phyloP scores from a whole-genome alignment of 768 basidiomycete genomes.

The Neoboletus brunneissimus region DNA sequence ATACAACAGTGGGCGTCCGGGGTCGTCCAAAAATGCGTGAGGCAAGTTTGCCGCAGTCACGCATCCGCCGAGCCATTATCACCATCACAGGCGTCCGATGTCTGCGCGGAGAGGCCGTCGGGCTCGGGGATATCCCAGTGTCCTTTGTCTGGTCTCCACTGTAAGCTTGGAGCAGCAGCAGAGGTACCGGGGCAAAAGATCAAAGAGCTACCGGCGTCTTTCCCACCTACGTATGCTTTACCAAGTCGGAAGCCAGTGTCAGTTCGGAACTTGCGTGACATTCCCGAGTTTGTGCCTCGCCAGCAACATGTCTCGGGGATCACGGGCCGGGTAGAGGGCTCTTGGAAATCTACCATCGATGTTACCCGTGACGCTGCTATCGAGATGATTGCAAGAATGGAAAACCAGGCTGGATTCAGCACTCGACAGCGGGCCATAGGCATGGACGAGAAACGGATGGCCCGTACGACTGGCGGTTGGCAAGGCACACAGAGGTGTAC shows the following conservation, averaged over 20 bases:
- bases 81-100: slow-evolving; percentile 27
- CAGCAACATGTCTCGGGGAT: slow-evolving; percentile 6
- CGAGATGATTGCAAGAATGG: slow-evolving; percentile 24
- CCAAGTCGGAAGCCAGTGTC: slow-evolving; percentile 1
- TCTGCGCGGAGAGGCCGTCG: slow-evolving; percentile 28
- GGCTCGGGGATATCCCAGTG: slow-evolving; percentile 21
- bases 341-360: neutral
- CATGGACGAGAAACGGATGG: neutral
- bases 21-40: slow-evolving; percentile 25
- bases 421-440: slow-evolving; percentile 6
- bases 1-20: slow-evolving; percentile 27
- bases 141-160: slow-evolving; percentile 26
- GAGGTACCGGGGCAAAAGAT: neutral
- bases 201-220: neutral
- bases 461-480: neutral
- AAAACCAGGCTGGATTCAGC: slow-evolving; percentile 14
- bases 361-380: slow-evolving; percentile 16
- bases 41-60: slow-evolving; percentile 15
- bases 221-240: neutral
- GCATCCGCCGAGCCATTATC: slow-evolving; percentile 13
- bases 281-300: slow-evolving; percentile 29
- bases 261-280: slow-evolving; percentile 12
- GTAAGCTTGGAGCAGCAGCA: slow-evolving; percentile 10
- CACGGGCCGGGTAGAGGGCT: neutral
- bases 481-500: slow-evolving; percentile 6